Evolutionary conservation across 768 basidiomycete species (phyloP).

Genomic region (Dioszegia aurantiaca): DNA sequence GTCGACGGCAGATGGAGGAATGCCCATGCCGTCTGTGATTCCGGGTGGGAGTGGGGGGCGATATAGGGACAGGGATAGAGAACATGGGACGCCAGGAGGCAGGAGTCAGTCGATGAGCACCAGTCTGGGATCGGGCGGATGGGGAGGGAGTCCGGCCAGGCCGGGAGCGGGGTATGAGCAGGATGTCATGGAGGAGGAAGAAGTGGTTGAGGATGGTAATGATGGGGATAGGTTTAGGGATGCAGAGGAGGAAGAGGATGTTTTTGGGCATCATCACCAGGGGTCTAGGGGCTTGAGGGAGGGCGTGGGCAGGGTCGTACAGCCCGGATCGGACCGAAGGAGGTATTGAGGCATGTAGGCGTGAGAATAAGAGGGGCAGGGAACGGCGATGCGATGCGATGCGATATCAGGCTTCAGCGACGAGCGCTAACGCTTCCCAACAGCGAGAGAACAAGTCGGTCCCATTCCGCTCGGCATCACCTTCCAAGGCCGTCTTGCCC

Average conservation of each 20-base stretch:
- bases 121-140: background rate
- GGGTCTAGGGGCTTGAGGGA: constrained; percentile 7
- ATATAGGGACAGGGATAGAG: background rate
- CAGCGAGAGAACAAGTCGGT: constrained; percentile 15
- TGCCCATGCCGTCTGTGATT: background rate
- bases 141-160: constrained; percentile 3
- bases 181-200: constrained; percentile 29
- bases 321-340: background rate
- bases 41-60: background rate
- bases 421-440: constrained; percentile 15
- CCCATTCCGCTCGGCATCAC: constrained; percentile 19
- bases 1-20: background rate
- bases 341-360: background rate
- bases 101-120: constrained; percentile 4
- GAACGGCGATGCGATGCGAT: background rate
- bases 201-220: constrained; percentile 22
- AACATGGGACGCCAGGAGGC: background rate
- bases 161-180: constrained; percentile 8
- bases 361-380: no score
- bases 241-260: constrained; percentile 27
- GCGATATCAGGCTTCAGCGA: background rate
- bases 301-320: background rate
- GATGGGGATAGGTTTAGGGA: constrained; percentile 26
- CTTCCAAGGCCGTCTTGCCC: constrained; percentile 8
- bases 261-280: constrained; percentile 14